Evolutionary conservation across 257 asterid genomes (phyloP).

Genomic region (Nicotiana sylvestris): DNA sequence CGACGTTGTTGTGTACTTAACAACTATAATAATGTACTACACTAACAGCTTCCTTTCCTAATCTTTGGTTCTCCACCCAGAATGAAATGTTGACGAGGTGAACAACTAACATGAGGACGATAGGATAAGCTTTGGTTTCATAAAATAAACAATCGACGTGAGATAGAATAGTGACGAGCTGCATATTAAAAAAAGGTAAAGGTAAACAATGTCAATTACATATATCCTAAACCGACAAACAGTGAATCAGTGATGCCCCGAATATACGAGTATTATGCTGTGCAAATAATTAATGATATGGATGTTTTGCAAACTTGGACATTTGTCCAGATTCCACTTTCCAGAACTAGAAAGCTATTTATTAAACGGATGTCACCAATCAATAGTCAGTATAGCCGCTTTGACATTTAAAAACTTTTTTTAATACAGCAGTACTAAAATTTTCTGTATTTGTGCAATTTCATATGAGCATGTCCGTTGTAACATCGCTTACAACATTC

Average conservation of each 20-base stretch:
- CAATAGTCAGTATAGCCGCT: neutral
- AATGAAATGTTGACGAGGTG: neutral
- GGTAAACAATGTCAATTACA: neutral
- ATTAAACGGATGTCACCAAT: neutral
- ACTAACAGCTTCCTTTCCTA: neutral
- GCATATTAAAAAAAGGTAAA: neutral
- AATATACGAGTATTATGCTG: constrained; percentile 13
- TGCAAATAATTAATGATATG: neutral
- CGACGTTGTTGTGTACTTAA: neutral
- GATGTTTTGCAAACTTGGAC: neutral
- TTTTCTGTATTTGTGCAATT: too few species aligned
- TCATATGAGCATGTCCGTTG: too few species aligned
- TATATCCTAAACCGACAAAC: neutral
- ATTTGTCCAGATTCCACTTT: neutral
- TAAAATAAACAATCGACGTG: neutral
- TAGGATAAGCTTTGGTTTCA: neutral
- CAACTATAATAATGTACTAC: neutral
- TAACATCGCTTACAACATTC: too few species aligned
- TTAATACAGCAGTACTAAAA: too few species aligned
- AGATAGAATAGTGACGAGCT: neutral
- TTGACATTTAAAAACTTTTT: neutral
- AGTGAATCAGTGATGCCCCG: constrained; percentile 3
- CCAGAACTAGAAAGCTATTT: neutral
- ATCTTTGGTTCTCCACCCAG: neutral
- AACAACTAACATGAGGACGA: neutral